Percentiles rank a stretch among this genome's conserved stretches.
Conservation (phyloP, 2,329 filamentous ascomycete species). For the Coniochaeta sp. region DNA sequence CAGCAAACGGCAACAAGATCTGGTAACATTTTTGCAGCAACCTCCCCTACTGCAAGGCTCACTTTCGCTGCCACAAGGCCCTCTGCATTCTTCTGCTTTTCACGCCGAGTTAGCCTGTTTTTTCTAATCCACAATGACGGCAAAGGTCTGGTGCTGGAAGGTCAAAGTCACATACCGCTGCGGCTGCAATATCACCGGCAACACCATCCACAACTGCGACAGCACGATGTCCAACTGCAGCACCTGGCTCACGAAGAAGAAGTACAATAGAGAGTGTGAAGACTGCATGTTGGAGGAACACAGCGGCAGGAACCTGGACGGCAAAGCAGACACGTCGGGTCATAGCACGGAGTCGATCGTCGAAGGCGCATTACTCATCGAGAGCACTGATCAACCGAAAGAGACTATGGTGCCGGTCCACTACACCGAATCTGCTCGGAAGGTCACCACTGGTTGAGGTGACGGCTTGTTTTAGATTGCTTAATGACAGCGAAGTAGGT, state of each 20-base stretch:
- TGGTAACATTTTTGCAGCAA: too few species aligned
- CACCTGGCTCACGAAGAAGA: background rate
- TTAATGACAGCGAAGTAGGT: background rate
- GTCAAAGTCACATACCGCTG: background rate
- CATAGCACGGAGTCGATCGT: background rate
- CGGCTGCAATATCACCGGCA: background rate
- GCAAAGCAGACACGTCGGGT: background rate
- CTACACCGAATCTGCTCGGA: background rate
- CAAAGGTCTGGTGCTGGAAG: background rate
- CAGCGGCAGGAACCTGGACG: background rate
- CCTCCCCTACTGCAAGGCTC: too few species aligned
- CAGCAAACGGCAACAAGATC: background rate
- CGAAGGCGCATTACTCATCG: background rate
- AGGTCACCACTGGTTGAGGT: background rate
- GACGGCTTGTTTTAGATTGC: background rate
- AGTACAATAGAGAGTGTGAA: background rate
- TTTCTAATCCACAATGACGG: background rate
- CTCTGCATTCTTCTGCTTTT: background rate
- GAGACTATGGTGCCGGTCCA: background rate
- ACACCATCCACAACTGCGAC: background rate
- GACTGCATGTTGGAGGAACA: background rate
- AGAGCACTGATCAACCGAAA: background rate
- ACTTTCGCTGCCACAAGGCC: background rate
- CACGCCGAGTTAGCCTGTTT: background rate
- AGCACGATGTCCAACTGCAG: background rate